Percentiles rank a stretch among this genome's conserved stretches.
Conservation (phyloP, 2,329 filamentous ascomycete species). For the Aspergillus fumigatiaffinis region DNA sequence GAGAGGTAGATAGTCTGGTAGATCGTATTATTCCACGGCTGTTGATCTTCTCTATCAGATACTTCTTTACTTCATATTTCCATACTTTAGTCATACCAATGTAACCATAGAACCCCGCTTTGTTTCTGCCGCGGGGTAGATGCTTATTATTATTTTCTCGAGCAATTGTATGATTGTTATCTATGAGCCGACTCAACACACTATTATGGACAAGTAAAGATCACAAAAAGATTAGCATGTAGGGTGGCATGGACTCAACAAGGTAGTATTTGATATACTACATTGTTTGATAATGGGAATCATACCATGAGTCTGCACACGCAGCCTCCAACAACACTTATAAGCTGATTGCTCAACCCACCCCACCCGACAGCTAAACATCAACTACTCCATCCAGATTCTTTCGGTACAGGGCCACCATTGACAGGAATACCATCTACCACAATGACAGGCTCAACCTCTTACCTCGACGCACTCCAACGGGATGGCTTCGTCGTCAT, state of each 20-base stretch:
- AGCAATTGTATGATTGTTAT: neutral
- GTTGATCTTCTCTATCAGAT: neutral
- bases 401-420: neutral
- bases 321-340: neutral
- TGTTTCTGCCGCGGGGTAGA: slow-evolving; percentile 5
- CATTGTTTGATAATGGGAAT: slow-evolving; percentile 9
- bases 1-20: too few relatives aligned
- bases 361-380: neutral
- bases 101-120: slow-evolving; percentile 7
- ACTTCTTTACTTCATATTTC: neutral
- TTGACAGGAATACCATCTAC: neutral
- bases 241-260: slow-evolving; percentile 4
- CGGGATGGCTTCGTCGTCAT: slow-evolving; percentile 73
- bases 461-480: slow-evolving; percentile 55
- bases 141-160: neutral
- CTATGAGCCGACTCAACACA: neutral
- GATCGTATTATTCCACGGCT: neutral
- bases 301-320: neutral
- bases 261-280: slow-evolving; percentile 8
- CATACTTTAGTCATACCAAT: neutral
- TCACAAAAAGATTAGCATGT: neutral
- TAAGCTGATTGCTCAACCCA: neutral
- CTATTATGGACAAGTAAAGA: neutral
- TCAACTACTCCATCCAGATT: neutral
- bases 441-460: slow-evolving; percentile 20